A percentile compares a stretch with the other conserved stretches of the same genome.
These are phyloP conservation scores for Stellera chamaejasme DNA, from an alignment of 345 rosid species.

Conservation along the genomic window DNA sequence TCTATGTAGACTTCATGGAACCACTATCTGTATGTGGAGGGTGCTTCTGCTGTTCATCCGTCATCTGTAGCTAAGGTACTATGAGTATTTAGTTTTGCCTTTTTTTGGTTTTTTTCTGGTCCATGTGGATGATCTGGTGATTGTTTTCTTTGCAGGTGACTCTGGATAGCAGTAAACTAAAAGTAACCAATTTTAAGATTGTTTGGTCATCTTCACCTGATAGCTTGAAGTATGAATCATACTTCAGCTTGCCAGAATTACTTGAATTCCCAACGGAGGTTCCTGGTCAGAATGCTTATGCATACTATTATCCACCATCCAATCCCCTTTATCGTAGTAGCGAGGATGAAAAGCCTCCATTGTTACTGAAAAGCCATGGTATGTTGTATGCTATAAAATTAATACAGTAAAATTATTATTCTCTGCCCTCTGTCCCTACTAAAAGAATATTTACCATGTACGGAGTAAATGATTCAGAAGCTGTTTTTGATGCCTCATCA, in stretches of 20 bases:
- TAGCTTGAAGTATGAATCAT: slow-evolving; percentile 47
- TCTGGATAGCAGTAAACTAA: slow-evolving; percentile 42
- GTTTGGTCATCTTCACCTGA: slow-evolving; percentile 89
- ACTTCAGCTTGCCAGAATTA: slow-evolving; percentile 76
- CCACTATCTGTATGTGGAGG: slow-evolving; percentile 65
- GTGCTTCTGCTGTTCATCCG: slow-evolving; percentile 78
- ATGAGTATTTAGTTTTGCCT: neutral
- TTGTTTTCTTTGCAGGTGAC: slow-evolving; percentile 43
- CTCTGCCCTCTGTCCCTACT: neutral
- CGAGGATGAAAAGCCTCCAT: slow-evolving; percentile 77
- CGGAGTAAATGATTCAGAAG: neutral
- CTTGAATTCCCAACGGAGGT: slow-evolving; percentile 88
- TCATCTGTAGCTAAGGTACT: slow-evolving; percentile 82
- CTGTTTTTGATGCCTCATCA: neutral
- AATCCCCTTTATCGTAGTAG: slow-evolving; percentile 57
- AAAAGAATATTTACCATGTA: neutral
- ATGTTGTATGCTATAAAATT: slow-evolving; percentile 10
- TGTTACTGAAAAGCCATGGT: slow-evolving; percentile 92
- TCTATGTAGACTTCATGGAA: slow-evolving; percentile 52
- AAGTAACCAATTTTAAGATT: slow-evolving; percentile 48
- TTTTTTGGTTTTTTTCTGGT: slow-evolving; percentile 6
- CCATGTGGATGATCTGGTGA: neutral
- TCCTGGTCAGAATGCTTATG: slow-evolving; percentile 80
- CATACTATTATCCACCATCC: slow-evolving; percentile 78
- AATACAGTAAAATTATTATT: neutral